Evolutionary conservation across 805 yeast genomes (phyloP), one percentile per base, ranked within the genome.

Genomic region (Starmerella gropengiesseri): DNA sequence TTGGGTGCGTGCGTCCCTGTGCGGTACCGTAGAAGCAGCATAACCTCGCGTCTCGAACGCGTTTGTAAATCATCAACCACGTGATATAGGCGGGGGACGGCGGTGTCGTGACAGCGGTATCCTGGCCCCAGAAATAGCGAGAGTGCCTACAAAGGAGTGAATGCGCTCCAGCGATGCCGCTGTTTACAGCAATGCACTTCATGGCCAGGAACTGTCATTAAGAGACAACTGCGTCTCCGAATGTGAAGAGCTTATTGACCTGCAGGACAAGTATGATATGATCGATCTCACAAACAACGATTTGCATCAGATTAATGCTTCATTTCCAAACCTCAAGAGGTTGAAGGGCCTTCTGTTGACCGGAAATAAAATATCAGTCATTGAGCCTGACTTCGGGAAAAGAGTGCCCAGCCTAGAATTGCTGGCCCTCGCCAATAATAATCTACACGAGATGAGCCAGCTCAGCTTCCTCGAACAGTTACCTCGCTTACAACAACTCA

Each of bases 211-310:
- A 31, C 31, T 43, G 6, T 4, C 17, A 4, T 21, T 40, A 60
- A 64, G 48, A 46, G 57, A 60, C 11, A 54, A 41, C 16, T 60
- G 64, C 29, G 59, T 72, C 3, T 62, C 74, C 0, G 53, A 60
- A 3, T 55, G 75, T 11, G 77, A 71, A 43, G 66, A 66, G 41
- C 52, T 74, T 2, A 67, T 67, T 1, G 61, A 59, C 3, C 55
- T 68, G 1, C 58, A 51, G 34, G 74, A 69, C 57, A 63, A 55
- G 31, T 65, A 61, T 57, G 78, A 69, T 46, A 74, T 69, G 13
- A 60, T 89, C 3, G 96, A 89, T 58, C 56, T 89, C 25, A 74
- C 89, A 1, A 78, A 80, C 55, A 89, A 89, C 60, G 78, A 74
- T 26, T 61, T 89, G n/a, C 60, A 68, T 1, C 67, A 66, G 2